phyloP scores from a whole-genome alignment of 306 rosid genomes.

The Ochetophila trinervis region DNA sequence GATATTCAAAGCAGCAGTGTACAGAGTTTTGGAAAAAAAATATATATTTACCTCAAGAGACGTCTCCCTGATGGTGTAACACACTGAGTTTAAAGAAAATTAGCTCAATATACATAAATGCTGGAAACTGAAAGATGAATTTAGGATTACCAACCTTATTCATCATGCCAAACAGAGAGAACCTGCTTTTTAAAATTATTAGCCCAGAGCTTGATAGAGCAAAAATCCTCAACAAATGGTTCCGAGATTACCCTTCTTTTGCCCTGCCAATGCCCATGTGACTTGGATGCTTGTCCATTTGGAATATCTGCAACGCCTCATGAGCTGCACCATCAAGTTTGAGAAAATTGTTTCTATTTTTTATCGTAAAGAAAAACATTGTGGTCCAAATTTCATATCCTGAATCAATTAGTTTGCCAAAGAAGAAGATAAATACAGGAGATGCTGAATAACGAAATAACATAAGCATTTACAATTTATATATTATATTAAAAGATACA shows the following conservation, averaged over 20 bases:
- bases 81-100: slow-evolving; percentile 53
- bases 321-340: slow-evolving; percentile 91
- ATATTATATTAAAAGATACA: slow-evolving; percentile 55
- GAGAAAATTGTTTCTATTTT: slow-evolving; percentile 76
- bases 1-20: slow-evolving; percentile 3
- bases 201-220: slow-evolving; percentile 19
- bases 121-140: slow-evolving; percentile 27
- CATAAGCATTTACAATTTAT: slow-evolving; percentile 17
- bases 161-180: slow-evolving; percentile 96
- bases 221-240: slow-evolving; percentile 16
- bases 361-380: slow-evolving; percentile 45
- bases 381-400: slow-evolving; percentile 9
- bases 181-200: slow-evolving; percentile 52
- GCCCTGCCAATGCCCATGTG: slow-evolving; percentile 99
- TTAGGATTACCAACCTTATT: slow-evolving; percentile 66
- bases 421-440: slow-evolving; percentile 1
- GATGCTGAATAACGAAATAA: slow-evolving; percentile 17
- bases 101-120: slow-evolving; percentile 24
- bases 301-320: slow-evolving; percentile 96
- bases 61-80: slow-evolving; percentile 89
- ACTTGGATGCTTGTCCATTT: slow-evolving; percentile 95
- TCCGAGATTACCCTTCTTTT: slow-evolving; percentile 83
- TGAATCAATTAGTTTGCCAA: slow-evolving; percentile 18
- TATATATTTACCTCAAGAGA: slow-evolving; percentile 90
- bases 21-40: slow-evolving; percentile 9